Evolutionary conservation across 2,329 filamentous ascomycete genomes (phyloP).

Genomic region (Diaporthe citri): DNA sequence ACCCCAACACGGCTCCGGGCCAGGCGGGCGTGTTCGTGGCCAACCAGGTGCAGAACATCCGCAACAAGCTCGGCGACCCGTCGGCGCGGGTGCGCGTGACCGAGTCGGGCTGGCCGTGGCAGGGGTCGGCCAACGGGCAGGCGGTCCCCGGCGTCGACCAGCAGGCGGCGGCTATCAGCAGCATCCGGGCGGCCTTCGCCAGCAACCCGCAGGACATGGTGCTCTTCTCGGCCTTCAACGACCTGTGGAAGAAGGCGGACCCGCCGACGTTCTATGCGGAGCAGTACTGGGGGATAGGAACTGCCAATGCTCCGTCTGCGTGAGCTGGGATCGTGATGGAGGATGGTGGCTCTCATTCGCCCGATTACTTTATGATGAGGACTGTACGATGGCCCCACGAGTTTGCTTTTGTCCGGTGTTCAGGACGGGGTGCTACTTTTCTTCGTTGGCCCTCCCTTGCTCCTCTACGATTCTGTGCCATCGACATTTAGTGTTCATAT

Average conservation of each 20-base stretch:
- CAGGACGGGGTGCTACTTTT: neutral
- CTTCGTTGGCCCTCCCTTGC: neutral
- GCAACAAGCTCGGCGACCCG: conserved; percentile 54
- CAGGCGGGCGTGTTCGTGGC: conserved; percentile 77
- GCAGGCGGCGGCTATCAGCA: conserved; percentile 74
- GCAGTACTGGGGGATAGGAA: conserved; percentile 78
- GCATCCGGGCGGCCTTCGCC: conserved; percentile 72
- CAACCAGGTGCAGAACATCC: conserved; percentile 63
- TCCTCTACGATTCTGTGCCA: neutral
- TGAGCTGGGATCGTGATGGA: neutral
- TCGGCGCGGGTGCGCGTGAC: conserved; percentile 78
- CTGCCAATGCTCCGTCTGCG: conserved; percentile 39
- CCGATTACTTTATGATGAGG: neutral
- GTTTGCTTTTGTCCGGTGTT: neutral
- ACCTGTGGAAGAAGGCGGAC: conserved; percentile 79
- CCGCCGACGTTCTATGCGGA: conserved; percentile 77
- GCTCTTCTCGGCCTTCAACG: conserved; percentile 85
- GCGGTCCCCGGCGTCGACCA: conserved; percentile 78
- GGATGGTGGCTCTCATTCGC: neutral
- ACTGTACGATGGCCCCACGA: neutral
- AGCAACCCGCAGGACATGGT: conserved; percentile 67
- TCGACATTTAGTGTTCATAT: neutral
- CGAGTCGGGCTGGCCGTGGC: conserved; percentile 86
- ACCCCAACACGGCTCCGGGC: conserved; percentile 69
- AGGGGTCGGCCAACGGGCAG: conserved; percentile 72